Evolutionary conservation across 2,329 filamentous ascomycete species (phyloP).

Genomic region (Penicillium sp.): DNA sequence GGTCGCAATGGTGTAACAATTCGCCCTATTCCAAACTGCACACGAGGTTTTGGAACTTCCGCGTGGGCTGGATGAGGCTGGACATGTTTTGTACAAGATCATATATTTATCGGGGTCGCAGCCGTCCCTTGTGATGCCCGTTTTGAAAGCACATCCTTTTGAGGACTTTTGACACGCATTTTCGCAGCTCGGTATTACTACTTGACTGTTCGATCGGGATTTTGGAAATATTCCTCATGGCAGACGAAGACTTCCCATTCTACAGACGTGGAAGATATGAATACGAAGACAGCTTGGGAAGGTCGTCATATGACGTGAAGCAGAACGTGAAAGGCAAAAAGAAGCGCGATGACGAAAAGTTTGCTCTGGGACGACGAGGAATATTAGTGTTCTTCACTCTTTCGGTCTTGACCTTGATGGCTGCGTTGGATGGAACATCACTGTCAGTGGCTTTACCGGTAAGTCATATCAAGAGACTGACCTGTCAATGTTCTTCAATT

Average conservation of each 20-base stretch:
- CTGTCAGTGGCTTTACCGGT: constrained; percentile 28
- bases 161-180: background rate
- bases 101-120: background rate
- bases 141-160: background rate
- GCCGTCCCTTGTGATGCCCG: background rate
- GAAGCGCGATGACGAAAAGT: constrained; percentile 12
- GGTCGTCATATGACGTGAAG: constrained; percentile 7
- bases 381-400: constrained; percentile 25
- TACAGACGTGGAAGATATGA: constrained; percentile 10
- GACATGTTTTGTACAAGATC: background rate
- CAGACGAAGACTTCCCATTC: constrained; percentile 9
- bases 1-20: constrained; percentile 5
- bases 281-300: constrained; percentile 8
- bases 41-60: background rate
- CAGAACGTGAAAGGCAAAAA: background rate
- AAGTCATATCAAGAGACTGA: background rate
- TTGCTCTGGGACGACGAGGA: constrained; percentile 21
- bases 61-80: background rate
- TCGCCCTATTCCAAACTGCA: constrained; percentile 8
- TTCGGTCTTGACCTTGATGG: constrained; percentile 26
- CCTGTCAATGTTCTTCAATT: background rate
- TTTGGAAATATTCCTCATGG: background rate
- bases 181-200: background rate
- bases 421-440: constrained; percentile 28
- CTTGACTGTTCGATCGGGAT: background rate